Evolutionary conservation across 2,329 filamentous ascomycete genomes (phyloP), one percentile per base, ranked within the genome.

Genomic region (Pyrenochaeta sp.): DNA sequence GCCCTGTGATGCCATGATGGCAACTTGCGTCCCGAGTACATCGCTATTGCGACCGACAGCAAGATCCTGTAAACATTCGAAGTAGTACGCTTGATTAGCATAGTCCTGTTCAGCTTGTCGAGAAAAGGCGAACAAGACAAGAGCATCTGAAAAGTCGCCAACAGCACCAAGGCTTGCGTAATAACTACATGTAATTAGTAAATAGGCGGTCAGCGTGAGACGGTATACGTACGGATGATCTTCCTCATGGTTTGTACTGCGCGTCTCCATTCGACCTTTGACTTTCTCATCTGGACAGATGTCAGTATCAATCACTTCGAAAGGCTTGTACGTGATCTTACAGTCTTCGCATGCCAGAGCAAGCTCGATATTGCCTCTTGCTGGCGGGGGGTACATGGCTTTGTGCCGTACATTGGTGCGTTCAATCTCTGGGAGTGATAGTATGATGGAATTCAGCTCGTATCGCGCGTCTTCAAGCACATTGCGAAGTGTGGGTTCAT

Each of bases 141-240:
- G 69, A 1, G 72, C 60, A 58, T 88, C 83, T 4, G 81, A 77
- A 65, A 88, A 87, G 59, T 87, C 81, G 26, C 80, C 77, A 7
- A 84, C 65, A 10, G 78, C 78, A 15, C 87, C 87, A 15, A 90
- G 72, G 51, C 83, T 81, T 35, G 83, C 81, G 62, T 86, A 87
- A 53, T 79, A 74, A 48, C 74, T 74, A 43, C 67, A 59, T 26
- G 53, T 48, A 28, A 48, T 49, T 34, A 46, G 48, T 26, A 14
- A 8, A 29, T 9, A 5, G 5, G 6, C 22, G 27, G 18, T 19
- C 7, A 30, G 26, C 21, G 35, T 26, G 31, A 28, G 27, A 21
- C 18, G 35, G 23, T 17, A 6, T 27, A 55, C 60, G 17, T 46
- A 71, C 51, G 68, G 69, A 48, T 71, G 68, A 26, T 71, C 67